phyloP scores from a whole-genome alignment of 371 early-diverging fungal genomes.

The Syncephalastrum monosporum region DNA sequence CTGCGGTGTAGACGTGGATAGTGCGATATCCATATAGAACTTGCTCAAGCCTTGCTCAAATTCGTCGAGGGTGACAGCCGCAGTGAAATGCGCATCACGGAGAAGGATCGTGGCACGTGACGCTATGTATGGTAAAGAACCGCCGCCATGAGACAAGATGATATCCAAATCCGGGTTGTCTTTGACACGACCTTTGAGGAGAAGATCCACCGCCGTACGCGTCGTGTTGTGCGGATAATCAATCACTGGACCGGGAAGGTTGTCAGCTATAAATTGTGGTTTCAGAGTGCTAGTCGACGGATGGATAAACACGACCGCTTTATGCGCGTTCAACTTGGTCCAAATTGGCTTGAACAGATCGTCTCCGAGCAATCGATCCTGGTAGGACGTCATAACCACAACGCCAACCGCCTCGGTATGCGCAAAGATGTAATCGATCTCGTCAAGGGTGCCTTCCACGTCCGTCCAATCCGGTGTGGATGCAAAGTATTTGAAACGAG shows the following conservation, averaged over 20 bases:
- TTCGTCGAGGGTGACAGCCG: background rate
- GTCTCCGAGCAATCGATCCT: constrained; percentile 3
- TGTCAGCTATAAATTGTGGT: constrained; percentile 3
- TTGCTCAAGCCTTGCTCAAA: background rate
- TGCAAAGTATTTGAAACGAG: background rate
- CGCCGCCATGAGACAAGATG: constrained; percentile 8
- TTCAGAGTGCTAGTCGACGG: background rate
- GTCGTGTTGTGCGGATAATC: constrained; percentile 15
- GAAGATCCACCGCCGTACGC: constrained; percentile 12
- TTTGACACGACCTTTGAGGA: constrained; percentile 6
- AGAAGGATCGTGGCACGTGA: background rate
- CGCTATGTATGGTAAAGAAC: background rate
- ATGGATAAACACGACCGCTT: constrained; percentile 15
- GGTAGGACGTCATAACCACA: constrained; percentile 5
- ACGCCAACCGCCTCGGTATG: constrained; percentile 10
- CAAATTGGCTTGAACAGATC: constrained; percentile 11
- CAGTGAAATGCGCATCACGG: background rate
- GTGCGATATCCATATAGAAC: constrained; percentile 5
- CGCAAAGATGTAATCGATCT: constrained; percentile 8
- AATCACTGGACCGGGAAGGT: constrained; percentile 5
- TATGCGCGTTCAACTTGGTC: constrained; percentile 11
- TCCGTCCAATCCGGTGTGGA: constrained; percentile 11
- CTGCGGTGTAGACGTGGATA: constrained; percentile 1
- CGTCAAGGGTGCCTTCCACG: constrained; percentile 10
- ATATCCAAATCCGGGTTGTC: constrained; percentile 9